phyloP scores from a whole-genome alignment of 1,139 yeast species.

The Sugiyamaella novakii region DNA sequence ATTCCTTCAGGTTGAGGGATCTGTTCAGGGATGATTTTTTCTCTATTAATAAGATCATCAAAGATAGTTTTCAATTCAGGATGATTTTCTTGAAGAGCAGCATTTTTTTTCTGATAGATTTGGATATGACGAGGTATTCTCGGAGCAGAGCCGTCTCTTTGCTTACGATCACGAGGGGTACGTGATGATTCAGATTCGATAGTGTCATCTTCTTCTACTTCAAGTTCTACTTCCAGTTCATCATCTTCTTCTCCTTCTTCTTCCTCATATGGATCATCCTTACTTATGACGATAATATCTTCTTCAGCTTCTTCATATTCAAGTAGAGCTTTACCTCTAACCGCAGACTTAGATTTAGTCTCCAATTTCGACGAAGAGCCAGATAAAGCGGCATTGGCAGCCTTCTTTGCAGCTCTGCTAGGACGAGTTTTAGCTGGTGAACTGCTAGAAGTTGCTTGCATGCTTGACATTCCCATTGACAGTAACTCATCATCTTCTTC shows the following conservation, averaged over 20 bases:
- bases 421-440: slow-evolving; percentile 14
- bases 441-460: slow-evolving; percentile 15
- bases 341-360: background rate
- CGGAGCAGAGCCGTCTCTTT: slow-evolving; percentile 16
- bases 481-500: slow-evolving; percentile 20
- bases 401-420: background rate
- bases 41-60: slow-evolving; percentile 57
- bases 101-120: slow-evolving; percentile 45
- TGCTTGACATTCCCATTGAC: slow-evolving; percentile 24
- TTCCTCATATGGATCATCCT: background rate
- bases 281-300: slow-evolving; percentile 16
- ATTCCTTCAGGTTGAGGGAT: slow-evolving; percentile 80
- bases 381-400: background rate
- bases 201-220: background rate
- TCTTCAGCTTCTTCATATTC: slow-evolving; percentile 21
- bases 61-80: slow-evolving; percentile 77
- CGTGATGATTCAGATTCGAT: background rate
- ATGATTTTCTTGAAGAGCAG: slow-evolving; percentile 67
- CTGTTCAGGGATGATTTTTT: slow-evolving; percentile 55
- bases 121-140: slow-evolving; percentile 19
- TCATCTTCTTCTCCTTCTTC: slow-evolving; percentile 1
- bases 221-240: slow-evolving; percentile 9
- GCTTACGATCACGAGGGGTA: slow-evolving; percentile 13
- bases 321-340: background rate
- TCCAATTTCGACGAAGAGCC: background rate